Percentiles rank a stretch among this genome's conserved stretches.
phyloP scores from a whole-genome alignment of 164 flowering plant genomes.

The Liquidambar formosana region DNA sequence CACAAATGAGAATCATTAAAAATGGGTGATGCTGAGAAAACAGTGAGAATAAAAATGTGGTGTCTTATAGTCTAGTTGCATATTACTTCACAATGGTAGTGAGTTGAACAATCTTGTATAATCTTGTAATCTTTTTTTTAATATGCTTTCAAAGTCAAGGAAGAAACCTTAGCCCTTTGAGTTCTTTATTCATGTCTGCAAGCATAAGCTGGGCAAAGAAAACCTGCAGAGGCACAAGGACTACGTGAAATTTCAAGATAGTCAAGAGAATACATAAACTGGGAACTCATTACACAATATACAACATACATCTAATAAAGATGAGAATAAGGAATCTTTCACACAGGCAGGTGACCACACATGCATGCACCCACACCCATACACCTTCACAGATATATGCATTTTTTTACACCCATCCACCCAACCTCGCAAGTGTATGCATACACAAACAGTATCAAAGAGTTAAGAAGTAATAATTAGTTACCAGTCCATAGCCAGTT shows the following conservation, averaged over 20 bases:
- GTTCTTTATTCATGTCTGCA: constrained; percentile 89
- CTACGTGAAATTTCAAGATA: constrained; percentile 12
- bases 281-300: neutral
- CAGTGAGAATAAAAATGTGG: neutral
- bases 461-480: constrained; percentile 11
- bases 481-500: constrained; percentile 98
- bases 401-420: neutral
- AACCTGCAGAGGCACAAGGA: constrained; percentile 56
- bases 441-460: neutral
- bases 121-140: constrained; percentile 2
- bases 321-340: neutral
- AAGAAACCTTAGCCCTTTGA: constrained; percentile 88
- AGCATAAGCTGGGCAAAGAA: constrained; percentile 95
- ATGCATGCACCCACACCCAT: neutral
- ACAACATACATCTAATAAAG: neutral
- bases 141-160: constrained; percentile 17
- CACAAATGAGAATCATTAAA: neutral
- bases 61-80: neutral
- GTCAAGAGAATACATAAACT: neutral
- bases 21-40: neutral
- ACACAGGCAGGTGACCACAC: neutral
- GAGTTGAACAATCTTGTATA: neutral
- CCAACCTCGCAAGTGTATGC: neutral
- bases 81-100: neutral
- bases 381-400: neutral